Percentiles rank a stretch among this genome's conserved stretches.
Evolutionary conservation across 2,329 filamentous ascomycete genomes (phyloP).

Genomic region (Phaeosphaeria sp.): DNA sequence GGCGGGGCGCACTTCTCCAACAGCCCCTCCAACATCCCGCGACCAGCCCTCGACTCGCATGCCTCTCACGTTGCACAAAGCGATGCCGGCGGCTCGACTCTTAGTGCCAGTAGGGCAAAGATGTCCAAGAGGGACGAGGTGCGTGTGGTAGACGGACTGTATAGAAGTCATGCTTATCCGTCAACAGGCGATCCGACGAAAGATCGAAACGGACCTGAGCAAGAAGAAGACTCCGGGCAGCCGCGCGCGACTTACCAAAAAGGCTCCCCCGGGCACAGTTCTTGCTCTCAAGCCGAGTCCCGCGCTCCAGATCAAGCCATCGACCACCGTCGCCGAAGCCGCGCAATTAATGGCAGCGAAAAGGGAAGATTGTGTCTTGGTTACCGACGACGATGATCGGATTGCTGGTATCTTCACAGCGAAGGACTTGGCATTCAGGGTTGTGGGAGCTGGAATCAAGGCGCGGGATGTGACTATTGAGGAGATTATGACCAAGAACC

Average conservation of each 20-base stretch:
- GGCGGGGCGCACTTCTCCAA: constrained; percentile 60
- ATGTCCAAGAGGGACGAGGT: constrained; percentile 99
- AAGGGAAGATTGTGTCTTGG: constrained; percentile 95
- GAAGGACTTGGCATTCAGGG: constrained; percentile 96
- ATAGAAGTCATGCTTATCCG: constrained; percentile 19
- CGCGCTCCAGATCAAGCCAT: constrained; percentile 96
- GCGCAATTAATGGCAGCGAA: constrained; percentile 99
- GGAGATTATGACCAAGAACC: constrained; percentile 99
- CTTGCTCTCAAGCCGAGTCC: constrained; percentile 94
- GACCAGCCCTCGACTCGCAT: constrained; percentile 70
- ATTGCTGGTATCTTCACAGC: constrained; percentile 99
- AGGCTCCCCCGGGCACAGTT: constrained; percentile 94
- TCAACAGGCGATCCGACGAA: constrained; percentile 86
- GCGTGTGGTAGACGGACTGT: constrained; percentile 45
- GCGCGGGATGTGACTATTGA: constrained; percentile 90
- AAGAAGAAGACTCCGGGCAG: constrained; percentile 89
- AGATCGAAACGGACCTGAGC: constrained; percentile 96
- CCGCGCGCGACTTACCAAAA: constrained; percentile 83
- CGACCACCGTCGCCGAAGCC: constrained; percentile 91
- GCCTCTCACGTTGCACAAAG: constrained; percentile 57
- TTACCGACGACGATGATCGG: constrained; percentile 96
- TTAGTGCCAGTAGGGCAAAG: constrained; percentile 94
- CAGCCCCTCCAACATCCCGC: constrained; percentile 74
- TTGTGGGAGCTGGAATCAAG: constrained; percentile 90
- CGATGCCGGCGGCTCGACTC: constrained; percentile 69